These are phyloP conservation scores for Haplographium delicatum DNA, from an alignment of 495 filamentous ascomycete species.

Conservation along the genomic window DNA sequence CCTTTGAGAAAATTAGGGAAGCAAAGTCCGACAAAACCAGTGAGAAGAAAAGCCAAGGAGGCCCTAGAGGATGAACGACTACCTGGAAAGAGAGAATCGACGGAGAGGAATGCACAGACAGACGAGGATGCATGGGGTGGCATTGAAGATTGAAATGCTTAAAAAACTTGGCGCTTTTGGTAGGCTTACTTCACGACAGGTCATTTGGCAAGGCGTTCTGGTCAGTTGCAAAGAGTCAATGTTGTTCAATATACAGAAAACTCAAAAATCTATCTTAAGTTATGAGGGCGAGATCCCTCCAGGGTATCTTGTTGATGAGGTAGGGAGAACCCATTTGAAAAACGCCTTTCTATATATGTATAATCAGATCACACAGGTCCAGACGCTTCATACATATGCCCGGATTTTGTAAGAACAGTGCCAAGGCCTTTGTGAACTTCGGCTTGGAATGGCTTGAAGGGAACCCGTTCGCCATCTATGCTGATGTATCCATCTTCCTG, in stretches of 20 bases:
- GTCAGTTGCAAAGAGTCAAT: constrained; percentile 7
- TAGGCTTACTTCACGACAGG: not conserved
- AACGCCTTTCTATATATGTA: constrained; percentile 11
- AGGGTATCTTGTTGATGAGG: constrained; percentile 23
- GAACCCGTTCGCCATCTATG: constrained; percentile 85
- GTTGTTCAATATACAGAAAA: constrained; percentile 19
- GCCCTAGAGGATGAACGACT: constrained; percentile 72
- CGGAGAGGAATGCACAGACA: constrained; percentile 33
- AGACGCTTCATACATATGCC: constrained; percentile 64
- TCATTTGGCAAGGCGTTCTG: constrained; percentile 21
- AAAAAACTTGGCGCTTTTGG: not conserved
- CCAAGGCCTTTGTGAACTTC: constrained; percentile 83
- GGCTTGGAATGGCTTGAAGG: constrained; percentile 83
- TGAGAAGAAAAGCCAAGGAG: constrained; percentile 66
- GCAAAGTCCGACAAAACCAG: constrained; percentile 62
- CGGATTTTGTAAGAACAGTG: constrained; percentile 71
- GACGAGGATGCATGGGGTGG: constrained; percentile 60
- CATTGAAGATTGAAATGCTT: constrained; percentile 50
- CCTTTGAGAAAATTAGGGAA: constrained; percentile 52
- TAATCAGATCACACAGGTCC: constrained; percentile 35
- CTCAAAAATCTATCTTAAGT: constrained; percentile 12
- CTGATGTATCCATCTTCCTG: constrained; percentile 77
- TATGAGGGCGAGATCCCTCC: constrained; percentile 9
- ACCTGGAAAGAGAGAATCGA: constrained; percentile 36
- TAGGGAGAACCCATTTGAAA: constrained; percentile 8